Evolutionary conservation across 2,329 filamentous ascomycete genomes (phyloP), one percentile per base, ranked within the genome.

Genomic region (Trichophyton mentagrophytes): DNA sequence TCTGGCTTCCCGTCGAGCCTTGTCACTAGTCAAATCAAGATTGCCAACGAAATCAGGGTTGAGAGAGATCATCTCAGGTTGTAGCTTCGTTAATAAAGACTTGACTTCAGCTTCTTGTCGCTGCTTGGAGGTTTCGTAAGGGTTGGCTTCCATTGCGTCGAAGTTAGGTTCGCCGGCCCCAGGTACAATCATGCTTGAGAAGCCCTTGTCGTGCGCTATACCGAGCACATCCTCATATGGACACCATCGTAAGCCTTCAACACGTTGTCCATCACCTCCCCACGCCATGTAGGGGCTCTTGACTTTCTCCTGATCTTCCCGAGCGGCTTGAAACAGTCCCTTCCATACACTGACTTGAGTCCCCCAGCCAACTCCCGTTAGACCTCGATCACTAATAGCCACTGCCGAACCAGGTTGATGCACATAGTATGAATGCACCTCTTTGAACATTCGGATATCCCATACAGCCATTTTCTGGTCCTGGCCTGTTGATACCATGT

Each of bases 101-200:
- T 88, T 90, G 72, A 99, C 90, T 74, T 99, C 93, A 58, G 82
- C 82, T 75, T 99, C 93, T 74, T 95, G 91, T 68, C 93, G 84
- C 77, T 97, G 91, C 76, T 93, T 95, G 69, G 80, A 82, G 59
- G 87, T 96, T 77, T 97, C 93, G 81, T 92, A 97, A 38, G 93
- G 93, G 78, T 99, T 99, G 67, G 86, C 80, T 74, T 99, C 93
- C 60, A 96, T 79, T 2, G 90, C 88, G 73, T 99, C 93, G 72
- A 89, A 96, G 81, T 97, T 97, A 71, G 93, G 85, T 74, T 99
- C 93, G 64, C 93, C 93, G n/a, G 92, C 88, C 56, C 93, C 93
- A 6, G 93, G 93, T 1, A 97, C 85, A 67, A 99, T 84, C 70
- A 96, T 84, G 61, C 87, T 93, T 15, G 87, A 88, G 77, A 97